These are phyloP conservation scores for Epichloe glyceriae DNA, from an alignment of 2,329 filamentous ascomycete species.

Conservation along the genomic window DNA sequence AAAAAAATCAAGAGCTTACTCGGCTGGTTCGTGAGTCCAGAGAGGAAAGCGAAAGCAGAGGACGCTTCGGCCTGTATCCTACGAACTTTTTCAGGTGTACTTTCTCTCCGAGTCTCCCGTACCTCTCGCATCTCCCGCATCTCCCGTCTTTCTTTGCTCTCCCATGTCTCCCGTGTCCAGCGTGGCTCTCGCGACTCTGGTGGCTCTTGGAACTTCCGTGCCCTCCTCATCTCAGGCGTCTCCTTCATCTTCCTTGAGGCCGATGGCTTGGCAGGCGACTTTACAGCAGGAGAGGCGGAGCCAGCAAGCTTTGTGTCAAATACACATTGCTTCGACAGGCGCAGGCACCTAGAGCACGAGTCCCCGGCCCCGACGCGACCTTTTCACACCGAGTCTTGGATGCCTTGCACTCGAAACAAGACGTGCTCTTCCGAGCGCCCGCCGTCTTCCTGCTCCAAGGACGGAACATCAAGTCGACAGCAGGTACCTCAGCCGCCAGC, in stretches of 20 bases:
- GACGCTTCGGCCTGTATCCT: neutral
- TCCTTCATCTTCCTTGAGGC: neutral
- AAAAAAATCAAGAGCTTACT: neutral
- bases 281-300: neutral
- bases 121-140: neutral
- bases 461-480: neutral
- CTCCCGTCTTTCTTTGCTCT: neutral
- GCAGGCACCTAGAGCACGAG: neutral
- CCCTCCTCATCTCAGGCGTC: neutral
- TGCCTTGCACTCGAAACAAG: constrained; percentile 2
- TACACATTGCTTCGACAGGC: constrained; percentile 3
- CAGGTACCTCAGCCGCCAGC: neutral
- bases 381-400: constrained; percentile 5
- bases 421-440: neutral
- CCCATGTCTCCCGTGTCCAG: no score
- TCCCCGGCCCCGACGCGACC: neutral
- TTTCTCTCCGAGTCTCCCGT: neutral
- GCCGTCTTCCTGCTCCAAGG: constrained; percentile 2
- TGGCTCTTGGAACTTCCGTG: neutral
- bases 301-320: constrained; percentile 1
- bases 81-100: neutral
- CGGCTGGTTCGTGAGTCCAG: neutral
- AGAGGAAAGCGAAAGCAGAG: neutral
- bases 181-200: neutral
- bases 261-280: neutral